These are phyloP conservation scores for Bruguiera parviflora DNA, from an alignment of 345 rosid genomes.

Conservation along the genomic window DNA sequence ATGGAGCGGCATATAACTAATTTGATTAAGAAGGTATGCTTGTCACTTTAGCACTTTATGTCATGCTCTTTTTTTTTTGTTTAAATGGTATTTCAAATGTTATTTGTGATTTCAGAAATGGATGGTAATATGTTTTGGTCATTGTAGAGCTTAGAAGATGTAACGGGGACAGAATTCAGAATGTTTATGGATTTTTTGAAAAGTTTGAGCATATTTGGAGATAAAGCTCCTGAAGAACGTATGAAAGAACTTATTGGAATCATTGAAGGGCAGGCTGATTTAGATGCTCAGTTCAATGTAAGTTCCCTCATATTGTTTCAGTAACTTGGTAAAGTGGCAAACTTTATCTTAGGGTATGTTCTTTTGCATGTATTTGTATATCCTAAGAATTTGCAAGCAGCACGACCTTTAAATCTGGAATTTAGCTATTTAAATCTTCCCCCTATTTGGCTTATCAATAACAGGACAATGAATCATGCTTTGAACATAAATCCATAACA, in stretches of 20 bases:
- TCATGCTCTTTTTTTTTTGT: not conserved
- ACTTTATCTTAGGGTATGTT: not conserved
- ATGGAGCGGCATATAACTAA: slow-evolving; percentile 95
- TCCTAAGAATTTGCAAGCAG: no score
- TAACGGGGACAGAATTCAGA: slow-evolving; percentile 92
- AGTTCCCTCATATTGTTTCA: slow-evolving; percentile 16
- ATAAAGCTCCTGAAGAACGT: slow-evolving; percentile 86
- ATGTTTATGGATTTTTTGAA: slow-evolving; percentile 98
- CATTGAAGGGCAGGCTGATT: slow-evolving; percentile 94
- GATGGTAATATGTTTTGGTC: slow-evolving; percentile 17
- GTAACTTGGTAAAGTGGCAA: not conserved
- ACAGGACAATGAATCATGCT: no score
- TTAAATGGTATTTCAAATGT: not conserved
- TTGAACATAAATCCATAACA: no score
- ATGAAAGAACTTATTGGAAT: slow-evolving; percentile 88
- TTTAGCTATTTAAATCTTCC: no score
- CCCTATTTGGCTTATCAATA: no score
- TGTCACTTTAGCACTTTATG: not conserved
- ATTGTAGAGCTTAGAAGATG: slow-evolving; percentile 85
- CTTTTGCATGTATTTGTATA: not conserved
- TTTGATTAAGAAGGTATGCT: slow-evolving; percentile 72
- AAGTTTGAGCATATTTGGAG: slow-evolving; percentile 87
- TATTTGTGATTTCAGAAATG: not conserved
- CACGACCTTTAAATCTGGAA: no score
- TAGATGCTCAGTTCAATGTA: slow-evolving; percentile 86